phyloP scores from a whole-genome alignment of 148 eudicot genomes.

The Simmondsia chinensis region DNA sequence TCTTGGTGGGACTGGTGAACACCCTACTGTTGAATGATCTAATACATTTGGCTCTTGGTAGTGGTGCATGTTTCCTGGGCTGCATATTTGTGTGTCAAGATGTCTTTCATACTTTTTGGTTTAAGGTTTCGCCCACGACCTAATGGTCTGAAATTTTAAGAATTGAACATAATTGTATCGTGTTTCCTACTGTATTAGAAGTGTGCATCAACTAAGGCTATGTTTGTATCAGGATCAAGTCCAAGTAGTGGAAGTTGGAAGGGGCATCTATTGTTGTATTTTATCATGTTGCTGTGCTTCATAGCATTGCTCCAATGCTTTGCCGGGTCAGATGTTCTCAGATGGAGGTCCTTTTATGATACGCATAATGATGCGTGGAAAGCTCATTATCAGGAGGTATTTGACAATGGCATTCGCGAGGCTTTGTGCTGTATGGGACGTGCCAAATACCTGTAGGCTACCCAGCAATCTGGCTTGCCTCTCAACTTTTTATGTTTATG shows the following conservation, averaged over 20 bases:
- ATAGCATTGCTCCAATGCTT: conserved; percentile 55
- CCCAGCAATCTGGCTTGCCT: conserved; percentile 6
- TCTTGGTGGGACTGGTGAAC: too few species aligned
- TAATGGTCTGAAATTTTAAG: not conserved
- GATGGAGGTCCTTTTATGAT: conserved; percentile 76
- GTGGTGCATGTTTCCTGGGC: too few species aligned
- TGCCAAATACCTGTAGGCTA: conserved; percentile 61
- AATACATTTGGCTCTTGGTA: too few species aligned
- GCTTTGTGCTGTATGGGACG: conserved; percentile 88
- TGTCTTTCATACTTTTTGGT: not conserved
- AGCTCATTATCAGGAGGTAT: conserved; percentile 74
- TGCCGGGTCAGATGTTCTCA: conserved; percentile 53
- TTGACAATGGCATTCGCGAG: conserved; percentile 80
- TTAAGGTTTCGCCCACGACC: not conserved
- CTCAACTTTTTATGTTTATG: not conserved
- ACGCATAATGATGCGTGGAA: conserved; percentile 68
- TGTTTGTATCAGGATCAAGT: conserved; percentile 29
- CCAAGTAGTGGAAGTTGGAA: conserved; percentile 30
- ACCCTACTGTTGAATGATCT: too few species aligned
- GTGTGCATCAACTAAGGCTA: not conserved
- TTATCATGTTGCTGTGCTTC: conserved; percentile 31
- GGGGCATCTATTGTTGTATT: conserved; percentile 30
- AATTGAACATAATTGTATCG: not conserved
- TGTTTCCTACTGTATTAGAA: not conserved
- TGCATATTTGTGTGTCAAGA: too few species aligned